Conservation (phyloP, 306 rosid species). For the Vigna nakashimae region DNA sequence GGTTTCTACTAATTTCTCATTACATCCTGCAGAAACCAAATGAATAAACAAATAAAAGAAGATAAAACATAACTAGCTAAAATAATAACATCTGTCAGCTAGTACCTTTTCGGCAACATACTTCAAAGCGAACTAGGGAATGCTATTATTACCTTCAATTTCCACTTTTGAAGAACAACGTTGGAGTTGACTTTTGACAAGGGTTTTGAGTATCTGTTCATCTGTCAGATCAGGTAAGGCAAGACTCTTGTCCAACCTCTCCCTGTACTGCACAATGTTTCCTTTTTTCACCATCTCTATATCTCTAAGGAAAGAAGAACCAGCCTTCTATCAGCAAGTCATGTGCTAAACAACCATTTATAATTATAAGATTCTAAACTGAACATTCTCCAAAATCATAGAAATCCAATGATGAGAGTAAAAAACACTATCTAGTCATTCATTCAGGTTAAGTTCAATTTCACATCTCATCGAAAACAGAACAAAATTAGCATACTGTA, state of each 20-base stretch:
- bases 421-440: conserved; percentile 9
- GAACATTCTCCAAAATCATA: conserved; percentile 38
- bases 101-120: neutral
- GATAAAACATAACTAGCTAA: neutral
- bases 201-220: conserved; percentile 57
- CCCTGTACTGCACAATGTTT: conserved; percentile 75
- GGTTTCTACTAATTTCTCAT: conserved; percentile 56
- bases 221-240: conserved; percentile 71
- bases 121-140: conserved; percentile 27
- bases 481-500: conserved; percentile 1
- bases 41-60: neutral
- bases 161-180: conserved; percentile 51
- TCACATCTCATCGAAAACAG: neutral
- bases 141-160: conserved; percentile 58
- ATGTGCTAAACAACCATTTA: conserved; percentile 20
- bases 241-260: conserved; percentile 83
- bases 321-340: conserved; percentile 44
- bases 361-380: conserved; percentile 35
- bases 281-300: conserved; percentile 65
- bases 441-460: neutral
- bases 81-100: neutral
- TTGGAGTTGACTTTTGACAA: conserved; percentile 70
- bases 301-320: conserved; percentile 41
- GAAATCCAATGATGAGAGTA: neutral
- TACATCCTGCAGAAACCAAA: conserved; percentile 56